Base-by-base conservation (phyloP, 2,329 filamentous ascomycete genomes). In the Pseudocercospora crystallina region DNA sequence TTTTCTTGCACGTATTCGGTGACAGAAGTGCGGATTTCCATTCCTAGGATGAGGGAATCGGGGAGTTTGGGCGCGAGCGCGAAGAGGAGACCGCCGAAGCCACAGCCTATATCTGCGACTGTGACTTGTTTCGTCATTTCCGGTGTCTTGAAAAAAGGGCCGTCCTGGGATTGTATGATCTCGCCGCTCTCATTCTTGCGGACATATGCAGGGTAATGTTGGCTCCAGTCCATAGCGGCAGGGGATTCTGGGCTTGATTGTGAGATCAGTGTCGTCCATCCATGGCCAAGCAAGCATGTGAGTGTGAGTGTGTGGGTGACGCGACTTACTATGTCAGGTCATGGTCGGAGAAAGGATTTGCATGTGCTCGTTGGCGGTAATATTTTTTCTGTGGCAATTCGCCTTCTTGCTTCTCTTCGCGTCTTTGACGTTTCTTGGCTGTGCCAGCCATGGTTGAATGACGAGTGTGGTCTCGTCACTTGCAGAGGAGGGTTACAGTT, bases 331-430 rank as follows among this genome's bases (percentile, higher is more conserved):
- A 99, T 64, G 80, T 79, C 68, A 99, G 77, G 51, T 82, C 77
- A 76, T 99, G 94, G 66, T 99, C 94, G 2, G 92, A 96, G 74
- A 99, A 99, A 5, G 92, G 91, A 75, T 99, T 99, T 57, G 94
- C 94, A 74, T 99, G 94, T 33, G 94, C 94, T 70, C 94, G 83
- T 73, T 99, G 94, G 49, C 94, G 84, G 71, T 96, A 99, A 75
- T 94, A 96, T 75, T 88, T 92, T 79, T 99, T 99, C 73, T 89
- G 86, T 8, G 94, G 94, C 63, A 96, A 74, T 63, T 83, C 80
- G 56, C 71, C 67, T 51, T 73, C 66, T n/a, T 69, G 69, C 46
- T 65, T 65, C 41, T 76, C 71, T 43, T 77, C 75, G 53, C 77
- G 75, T 62, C 71, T 75, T 57, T 76, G 71, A 14, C 63, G 62